A percentile compares a stretch with the other conserved stretches of the same genome.
phyloP scores from a whole-genome alignment of 495 filamentous ascomycete genomes.

The Bryoglossum gracile region DNA sequence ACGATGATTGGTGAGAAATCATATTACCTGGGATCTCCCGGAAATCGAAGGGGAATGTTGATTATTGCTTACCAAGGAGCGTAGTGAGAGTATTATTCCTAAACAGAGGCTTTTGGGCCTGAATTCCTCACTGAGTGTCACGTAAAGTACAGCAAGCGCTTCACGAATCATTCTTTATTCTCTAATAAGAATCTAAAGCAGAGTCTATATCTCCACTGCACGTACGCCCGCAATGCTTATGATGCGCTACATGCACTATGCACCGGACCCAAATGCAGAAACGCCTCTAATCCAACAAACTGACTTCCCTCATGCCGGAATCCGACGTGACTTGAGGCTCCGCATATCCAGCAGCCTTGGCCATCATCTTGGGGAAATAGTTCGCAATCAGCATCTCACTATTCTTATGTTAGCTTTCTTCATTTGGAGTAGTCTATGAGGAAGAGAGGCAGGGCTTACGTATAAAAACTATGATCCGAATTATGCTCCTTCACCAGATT shows the following conservation, averaged over 20 bases:
- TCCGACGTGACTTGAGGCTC: background rate
- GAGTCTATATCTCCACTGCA: too few species aligned
- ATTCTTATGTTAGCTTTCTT: background rate
- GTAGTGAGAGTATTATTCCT: too few species aligned
- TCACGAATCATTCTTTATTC: too few species aligned
- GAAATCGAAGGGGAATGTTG: too few species aligned
- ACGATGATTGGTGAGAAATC: too few species aligned
- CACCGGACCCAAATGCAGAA: too few species aligned
- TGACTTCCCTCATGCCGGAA: background rate
- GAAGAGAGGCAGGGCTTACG: constrained; percentile 39
- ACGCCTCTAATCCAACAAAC: constrained; percentile 14
- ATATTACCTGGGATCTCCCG: too few species aligned
- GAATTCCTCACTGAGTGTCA: too few species aligned
- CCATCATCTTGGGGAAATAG: constrained; percentile 22
- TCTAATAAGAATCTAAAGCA: too few species aligned
- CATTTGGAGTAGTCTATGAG: background rate
- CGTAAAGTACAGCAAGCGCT: too few species aligned
- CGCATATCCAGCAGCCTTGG: constrained; percentile 3
- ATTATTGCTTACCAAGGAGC: too few species aligned
- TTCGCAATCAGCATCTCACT: constrained; percentile 18
- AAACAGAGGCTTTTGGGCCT: too few species aligned
- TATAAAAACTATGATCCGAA: constrained; percentile 79
- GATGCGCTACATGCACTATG: background rate
- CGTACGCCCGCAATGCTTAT: background rate
- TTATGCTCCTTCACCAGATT: constrained; percentile 78